phyloP scores from a whole-genome alignment of 805 yeast genomes.

The Kodamaea leandrae region DNA sequence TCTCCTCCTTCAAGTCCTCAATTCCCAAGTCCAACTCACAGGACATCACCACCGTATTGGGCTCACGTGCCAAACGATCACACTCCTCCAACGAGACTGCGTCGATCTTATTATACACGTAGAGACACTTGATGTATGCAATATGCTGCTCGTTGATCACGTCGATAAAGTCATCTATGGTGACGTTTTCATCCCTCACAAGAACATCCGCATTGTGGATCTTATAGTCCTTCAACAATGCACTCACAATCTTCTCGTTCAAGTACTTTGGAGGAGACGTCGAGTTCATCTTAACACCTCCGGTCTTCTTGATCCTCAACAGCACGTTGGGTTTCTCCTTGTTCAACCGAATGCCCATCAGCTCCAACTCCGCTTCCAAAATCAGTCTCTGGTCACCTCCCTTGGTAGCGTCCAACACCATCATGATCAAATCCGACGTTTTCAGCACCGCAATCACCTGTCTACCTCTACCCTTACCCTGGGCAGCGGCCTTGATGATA shows the following conservation, averaged over 20 bases:
- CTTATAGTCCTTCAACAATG: conserved; percentile 79
- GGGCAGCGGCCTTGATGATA: conserved; percentile 93
- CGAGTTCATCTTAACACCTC: conserved; percentile 84
- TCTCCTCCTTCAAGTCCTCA: conserved; percentile 84
- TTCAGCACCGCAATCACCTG: conserved; percentile 96
- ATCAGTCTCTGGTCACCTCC: conserved; percentile 85
- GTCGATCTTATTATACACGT: conserved; percentile 93
- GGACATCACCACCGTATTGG: conserved; percentile 90
- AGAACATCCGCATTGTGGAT: conserved; percentile 93
- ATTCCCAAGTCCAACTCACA: conserved; percentile 87
- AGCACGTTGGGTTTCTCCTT: conserved; percentile 74
- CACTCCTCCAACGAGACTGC: conserved; percentile 94
- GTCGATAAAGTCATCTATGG: conserved; percentile 91
- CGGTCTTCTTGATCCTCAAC: conserved; percentile 77
- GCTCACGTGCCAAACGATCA: conserved; percentile 86
- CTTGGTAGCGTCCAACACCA: conserved; percentile 95
- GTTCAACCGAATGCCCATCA: conserved; percentile 90
- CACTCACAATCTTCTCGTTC: conserved; percentile 75
- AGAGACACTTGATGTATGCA: conserved; percentile 85
- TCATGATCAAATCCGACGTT: conserved; percentile 87
- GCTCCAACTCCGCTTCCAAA: conserved; percentile 83
- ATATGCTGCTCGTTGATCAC: conserved; percentile 84
- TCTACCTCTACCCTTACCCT: conserved; percentile 96
- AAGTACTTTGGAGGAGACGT: conserved; percentile 78
- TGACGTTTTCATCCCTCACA: conserved; percentile 81